Base-by-base conservation (phyloP, 2,329 filamentous ascomycete genomes). In the Didymosphaeria variabile region DNA sequence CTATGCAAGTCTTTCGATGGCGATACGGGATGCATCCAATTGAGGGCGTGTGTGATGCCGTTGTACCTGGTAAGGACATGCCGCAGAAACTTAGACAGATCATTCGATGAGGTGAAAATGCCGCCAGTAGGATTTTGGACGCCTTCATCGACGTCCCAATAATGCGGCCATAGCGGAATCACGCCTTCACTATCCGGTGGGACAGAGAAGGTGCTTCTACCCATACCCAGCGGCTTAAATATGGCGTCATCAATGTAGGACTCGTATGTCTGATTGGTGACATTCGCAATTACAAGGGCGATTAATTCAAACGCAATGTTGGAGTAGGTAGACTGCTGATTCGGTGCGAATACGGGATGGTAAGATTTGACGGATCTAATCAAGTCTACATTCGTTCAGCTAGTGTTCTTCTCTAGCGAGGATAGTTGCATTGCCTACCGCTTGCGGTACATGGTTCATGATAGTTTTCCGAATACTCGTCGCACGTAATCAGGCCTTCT, bases 91-190 rank as follows among this genome's bases (percentile, higher is more conserved):
- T 75, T 79, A n/a, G 77, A 80, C 59, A 84, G 64, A 50, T 83
- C 81, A 1, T 57, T 63, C 5, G 79, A 70, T 1, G 76, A 77
- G 42, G 72, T 77, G 70, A 81, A 84, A 32, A 83, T 76, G 1
- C 80, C 81, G 9, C 81, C 81, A 0, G 80, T 80, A 2, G 81
- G 81, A 17, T 71, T 77, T 54, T 81, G 77, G 0, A 82, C 70
- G 2, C 81, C 81, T 52, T 74, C 70, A 15, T 82, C 75, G 0
- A 79, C 67, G 54, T 77, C 80, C 79, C 79, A 82, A 65, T 76
- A 81, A 17, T 77, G 72, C 0, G 67, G 64, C 1, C 70, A 70
- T 0, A 72, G 21, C 0, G 79, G 79, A 5, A 82, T 77, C 0
- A 81, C 79, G 9, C 79, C 79, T 57, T 76, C 70, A 15, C 69